phyloP scores from a whole-genome alignment of 1,284 basidiomycete species.

The Rhodotorula mucilaginosa region DNA sequence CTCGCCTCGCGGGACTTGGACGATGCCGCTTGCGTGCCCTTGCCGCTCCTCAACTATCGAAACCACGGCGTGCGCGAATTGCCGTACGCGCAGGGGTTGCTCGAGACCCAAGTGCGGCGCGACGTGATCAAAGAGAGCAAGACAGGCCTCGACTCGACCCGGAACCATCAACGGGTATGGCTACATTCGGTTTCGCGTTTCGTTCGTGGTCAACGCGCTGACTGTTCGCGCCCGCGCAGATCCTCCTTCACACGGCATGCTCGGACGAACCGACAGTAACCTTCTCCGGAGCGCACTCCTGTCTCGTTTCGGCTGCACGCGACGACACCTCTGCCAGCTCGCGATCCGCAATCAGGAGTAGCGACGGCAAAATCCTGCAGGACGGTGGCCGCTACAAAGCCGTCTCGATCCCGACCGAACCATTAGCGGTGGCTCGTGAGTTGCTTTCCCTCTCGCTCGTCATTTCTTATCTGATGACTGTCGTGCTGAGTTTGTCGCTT shows the following conservation, averaged over 20 bases:
- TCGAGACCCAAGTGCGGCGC: constrained; percentile 25
- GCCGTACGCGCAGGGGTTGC: constrained; percentile 18
- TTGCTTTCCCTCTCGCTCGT: neutral
- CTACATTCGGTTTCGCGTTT: neutral
- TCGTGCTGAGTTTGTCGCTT: neutral
- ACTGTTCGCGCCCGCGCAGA: constrained; percentile 6
- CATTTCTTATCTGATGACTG: too few relatives aligned
- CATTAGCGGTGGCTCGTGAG: constrained; percentile 31
- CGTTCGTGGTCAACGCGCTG: neutral
- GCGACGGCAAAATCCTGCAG: constrained; percentile 20
- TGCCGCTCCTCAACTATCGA: constrained; percentile 31
- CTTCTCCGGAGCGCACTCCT: constrained; percentile 32
- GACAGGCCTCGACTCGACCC: neutral
- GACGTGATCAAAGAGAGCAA: constrained; percentile 26
- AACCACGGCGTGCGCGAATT: constrained; percentile 27
- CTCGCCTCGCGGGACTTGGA: constrained; percentile 4
- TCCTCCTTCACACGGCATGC: constrained; percentile 31
- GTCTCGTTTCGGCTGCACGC: constrained; percentile 2
- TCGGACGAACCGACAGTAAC: neutral
- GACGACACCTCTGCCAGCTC: neutral
- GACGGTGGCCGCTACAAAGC: constrained; percentile 21
- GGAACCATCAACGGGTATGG: neutral
- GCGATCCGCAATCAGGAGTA: constrained; percentile 13
- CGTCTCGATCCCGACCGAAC: constrained; percentile 25
- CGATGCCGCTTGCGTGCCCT: constrained; percentile 28